These are phyloP conservation scores for Striga hermonthica DNA, from an alignment of 305 asterid species.

Conservation along the genomic window DNA sequence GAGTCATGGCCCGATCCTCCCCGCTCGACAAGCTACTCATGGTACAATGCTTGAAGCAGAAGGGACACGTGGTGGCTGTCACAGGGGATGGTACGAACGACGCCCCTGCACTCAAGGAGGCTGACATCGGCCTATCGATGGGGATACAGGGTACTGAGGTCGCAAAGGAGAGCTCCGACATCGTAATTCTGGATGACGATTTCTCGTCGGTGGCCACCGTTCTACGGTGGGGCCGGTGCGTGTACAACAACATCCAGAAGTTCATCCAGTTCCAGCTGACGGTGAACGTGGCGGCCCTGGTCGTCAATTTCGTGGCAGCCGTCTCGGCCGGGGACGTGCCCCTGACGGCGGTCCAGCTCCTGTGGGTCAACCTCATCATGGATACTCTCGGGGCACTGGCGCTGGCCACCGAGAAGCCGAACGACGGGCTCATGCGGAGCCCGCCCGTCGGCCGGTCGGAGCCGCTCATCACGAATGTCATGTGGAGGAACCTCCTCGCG, in stretches of 20 bases:
- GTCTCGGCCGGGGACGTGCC: conserved; percentile 54
- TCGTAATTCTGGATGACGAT: conserved; percentile 47
- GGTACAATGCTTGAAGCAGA: conserved; percentile 45
- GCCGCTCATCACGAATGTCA: conserved; percentile 42
- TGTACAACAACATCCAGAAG: conserved; percentile 53
- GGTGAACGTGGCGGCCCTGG: conserved; percentile 44
- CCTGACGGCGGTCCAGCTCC: conserved; percentile 45
- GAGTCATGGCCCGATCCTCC: conserved; percentile 55
- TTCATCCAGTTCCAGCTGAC: conserved; percentile 62
- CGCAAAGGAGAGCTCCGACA: conserved; percentile 52
- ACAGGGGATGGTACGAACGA: conserved; percentile 57
- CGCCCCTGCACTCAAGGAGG: conserved; percentile 55
- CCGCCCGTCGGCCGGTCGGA: conserved; percentile 46
- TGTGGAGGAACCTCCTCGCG: conserved; percentile 52
- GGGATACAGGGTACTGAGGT: conserved; percentile 57
- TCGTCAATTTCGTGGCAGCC: conserved; percentile 48
- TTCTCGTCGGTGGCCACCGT: conserved; percentile 40
- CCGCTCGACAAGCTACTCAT: conserved; percentile 45
- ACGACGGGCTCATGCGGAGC: conserved; percentile 36
- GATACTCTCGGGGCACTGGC: conserved; percentile 57
- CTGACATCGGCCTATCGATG: conserved; percentile 49
- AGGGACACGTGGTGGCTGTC: conserved; percentile 58
- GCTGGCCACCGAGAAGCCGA: conserved; percentile 44
- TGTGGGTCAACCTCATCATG: conserved; percentile 60
- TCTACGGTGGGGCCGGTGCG: conserved; percentile 52